Base-by-base conservation (phyloP, 2,329 filamentous ascomycete genomes). In the Colletotrichum echinochloae region DNA sequence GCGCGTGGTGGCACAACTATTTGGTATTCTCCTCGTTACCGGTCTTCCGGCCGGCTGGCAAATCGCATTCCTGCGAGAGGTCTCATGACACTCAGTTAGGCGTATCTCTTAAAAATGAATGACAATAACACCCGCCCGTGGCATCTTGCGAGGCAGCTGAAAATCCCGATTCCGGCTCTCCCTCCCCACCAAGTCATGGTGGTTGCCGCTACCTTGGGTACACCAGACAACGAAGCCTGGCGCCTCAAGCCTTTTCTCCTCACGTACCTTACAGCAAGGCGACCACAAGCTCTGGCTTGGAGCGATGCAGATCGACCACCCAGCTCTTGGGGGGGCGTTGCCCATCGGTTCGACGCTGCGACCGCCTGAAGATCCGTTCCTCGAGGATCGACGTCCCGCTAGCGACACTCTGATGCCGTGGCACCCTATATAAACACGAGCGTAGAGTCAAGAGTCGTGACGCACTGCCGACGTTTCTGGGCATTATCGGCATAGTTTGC, bases 241-340 rank as follows among this genome's bases (percentile, higher is more conserved):
- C n/a, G n/a, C 44, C 33, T 20, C 20, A 18, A 28, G 49, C 30
- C n/a, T n/a, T n/a, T 9, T 44, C n/a, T 9, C 20, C 54, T 35
- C 18, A 39, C 49, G 37, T 65, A 63, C 65, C 44, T 55, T 54
- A 39, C 65, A 59, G 65, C 8, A 67, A 30, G 61, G 3, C 8
- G 20, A 51, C n/a, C 18, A 57, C 33, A 66, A 49, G 44, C 33
- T 62, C 35, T 16, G 30, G 28, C 56, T n/a, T n/a, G n/a, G n/a
- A n/a, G n/a, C n/a, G n/a, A 20, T 65, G 61, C 48, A 70, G 62
- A 70, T 70, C 66, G 60, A 33, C 46, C 60, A n/a, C 60, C 60
- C n/a, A 33, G 30, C 30, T 33, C 30, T 44, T n/a, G n/a, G n/a
- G 11, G 61, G 37, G 28, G 44, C 28, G 28, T 33, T 7, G 30